Evolutionary conservation across 2,329 filamentous ascomycete species (phyloP), one percentile per base, ranked within the genome.

Genomic region (Ophiostoma quercus): DNA sequence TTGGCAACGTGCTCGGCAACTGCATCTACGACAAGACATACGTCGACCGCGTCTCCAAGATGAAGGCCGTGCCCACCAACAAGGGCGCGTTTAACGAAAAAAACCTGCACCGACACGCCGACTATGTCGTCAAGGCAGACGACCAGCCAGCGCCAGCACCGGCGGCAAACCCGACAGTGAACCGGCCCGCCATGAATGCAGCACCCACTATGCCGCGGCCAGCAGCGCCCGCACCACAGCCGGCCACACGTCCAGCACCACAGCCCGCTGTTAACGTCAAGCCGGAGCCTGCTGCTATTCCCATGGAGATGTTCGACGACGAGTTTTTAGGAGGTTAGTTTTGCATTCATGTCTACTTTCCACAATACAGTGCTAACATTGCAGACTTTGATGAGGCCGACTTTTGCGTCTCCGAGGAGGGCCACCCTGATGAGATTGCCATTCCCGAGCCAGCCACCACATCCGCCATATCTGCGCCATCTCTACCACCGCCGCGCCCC

Each of bases 1-100:
- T 99, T 79, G 95, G 95, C 71, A 98, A 98, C 75, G 90, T 98
- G 19, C 83, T 99, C 69, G 95, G 95, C n/a, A 99, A 98, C 77
- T 99, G 95, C 82, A 89, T 99, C 71, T 98, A 99, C 80, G 95
- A 99, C 81, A 96, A 97, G 79, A 89, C 94, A 72, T 99, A 97
- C 77, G 83, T 99, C 70, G 85, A 88, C 68, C 94, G 92, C 78
- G 91, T 98, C n/a, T 91, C 89, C 68, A 96, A 92, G 80, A 84
- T 99, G 76, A 98, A 96, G 82, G 87, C 89, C 19, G 84, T 86
- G 70, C 91, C 92, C 4, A 85, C 87, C 39, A 67, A 66, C 65
- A 67, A 57, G 37, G 43, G 54, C 0, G 92, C 86, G 78, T 97
- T 93, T 80, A 88, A 94, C 74, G 88, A 91, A 72, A 84, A 86